Base-by-base conservation (phyloP, 176 grass and related monocot genomes). In the Triticum dicoccoides region DNA sequence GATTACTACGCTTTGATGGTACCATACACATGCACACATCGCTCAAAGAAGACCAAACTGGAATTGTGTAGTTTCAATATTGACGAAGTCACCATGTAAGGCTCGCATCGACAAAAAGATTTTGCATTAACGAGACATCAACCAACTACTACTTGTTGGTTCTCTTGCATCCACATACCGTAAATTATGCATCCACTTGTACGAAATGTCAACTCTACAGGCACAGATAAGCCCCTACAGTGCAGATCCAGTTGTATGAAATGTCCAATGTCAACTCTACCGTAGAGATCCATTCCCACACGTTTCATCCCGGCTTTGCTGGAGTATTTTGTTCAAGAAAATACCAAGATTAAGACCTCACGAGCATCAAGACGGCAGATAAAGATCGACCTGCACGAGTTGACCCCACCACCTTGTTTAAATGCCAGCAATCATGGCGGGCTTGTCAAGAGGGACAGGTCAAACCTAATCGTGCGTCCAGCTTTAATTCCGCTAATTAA, bases 391-490 rank as follows among this genome's bases (percentile, higher is more conserved):
- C 25, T 27, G 67, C 33, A 37, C 9, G 17, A 27, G 89, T 87
- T 90, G 85, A 87, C 80, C 73, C 32, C 33, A 52, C 21, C 39
- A 2, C 4, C 59, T 9, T 20, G 35, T n/a, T 76, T 81, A 45
- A 86, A 25, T 76, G 32, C 9, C 3, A 29, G 13, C 14, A 45
- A 85, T 27, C 33, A 52, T 38, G 58, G 25, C 8, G 14, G 27
- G 1, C 41, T 27, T 27, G 5, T 33, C 29, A 17, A 69, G 45
- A 1, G 5, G 10, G 7, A 23, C 34, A 76, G 9, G 89, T 91
- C 85, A 87, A 87, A 80, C 85, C 68, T 80, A 84, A 80, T 82
- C 74, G 66, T 83, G 84, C 32, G 2, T 4, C 89, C 79, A 42
- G 3, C 39, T 62, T 74, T 33, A 54, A 54, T 54, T 54, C 15